These are phyloP conservation scores for Holtermanniella nyarrowii DNA, from an alignment of 768 basidiomycete genomes.

Conservation along the genomic window DNA sequence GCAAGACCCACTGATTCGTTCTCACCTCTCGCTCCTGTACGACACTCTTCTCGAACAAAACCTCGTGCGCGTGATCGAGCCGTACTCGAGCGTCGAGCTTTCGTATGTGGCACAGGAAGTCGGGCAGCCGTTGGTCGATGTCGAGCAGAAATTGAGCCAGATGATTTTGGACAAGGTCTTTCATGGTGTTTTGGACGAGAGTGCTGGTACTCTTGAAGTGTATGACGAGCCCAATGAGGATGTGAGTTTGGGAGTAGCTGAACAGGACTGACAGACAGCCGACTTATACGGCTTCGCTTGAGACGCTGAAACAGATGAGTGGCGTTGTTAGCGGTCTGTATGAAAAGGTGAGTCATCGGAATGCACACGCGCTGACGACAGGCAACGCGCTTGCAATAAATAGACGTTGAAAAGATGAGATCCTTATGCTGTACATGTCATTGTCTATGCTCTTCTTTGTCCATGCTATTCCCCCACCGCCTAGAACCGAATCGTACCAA, in stretches of 20 bases:
- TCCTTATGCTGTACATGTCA: background rate
- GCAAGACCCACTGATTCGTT: conserved; percentile 88
- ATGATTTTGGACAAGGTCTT: conserved; percentile 97
- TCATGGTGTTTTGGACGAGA: conserved; percentile 92
- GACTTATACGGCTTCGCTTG: conserved; percentile 77
- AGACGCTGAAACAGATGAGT: conserved; percentile 77
- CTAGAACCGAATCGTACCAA: conserved; percentile 43
- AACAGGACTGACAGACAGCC: conserved; percentile 47
- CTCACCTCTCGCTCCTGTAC: conserved; percentile 85
- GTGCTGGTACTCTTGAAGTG: conserved; percentile 79
- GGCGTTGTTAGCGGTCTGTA: conserved; percentile 92
- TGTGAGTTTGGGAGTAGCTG: conserved; percentile 42
- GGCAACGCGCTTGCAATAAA: background rate
- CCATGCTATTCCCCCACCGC: no score
- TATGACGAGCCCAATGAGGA: conserved; percentile 78
- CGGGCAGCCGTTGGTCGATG: conserved; percentile 72
- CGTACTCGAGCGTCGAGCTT: conserved; percentile 85
- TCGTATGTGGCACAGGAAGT: conserved; percentile 77
- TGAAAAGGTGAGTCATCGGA: conserved; percentile 52
- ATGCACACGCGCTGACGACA: background rate
- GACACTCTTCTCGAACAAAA: conserved; percentile 96
- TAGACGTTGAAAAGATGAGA: background rate
- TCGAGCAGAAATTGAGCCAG: conserved; percentile 87
- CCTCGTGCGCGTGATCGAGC: conserved; percentile 86
- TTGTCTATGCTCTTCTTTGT: background rate